A percentile compares a stretch with the other conserved stretches of the same genome.
Conservation (phyloP, 352 stramenopile species). For the Pythium volutum region DNA sequence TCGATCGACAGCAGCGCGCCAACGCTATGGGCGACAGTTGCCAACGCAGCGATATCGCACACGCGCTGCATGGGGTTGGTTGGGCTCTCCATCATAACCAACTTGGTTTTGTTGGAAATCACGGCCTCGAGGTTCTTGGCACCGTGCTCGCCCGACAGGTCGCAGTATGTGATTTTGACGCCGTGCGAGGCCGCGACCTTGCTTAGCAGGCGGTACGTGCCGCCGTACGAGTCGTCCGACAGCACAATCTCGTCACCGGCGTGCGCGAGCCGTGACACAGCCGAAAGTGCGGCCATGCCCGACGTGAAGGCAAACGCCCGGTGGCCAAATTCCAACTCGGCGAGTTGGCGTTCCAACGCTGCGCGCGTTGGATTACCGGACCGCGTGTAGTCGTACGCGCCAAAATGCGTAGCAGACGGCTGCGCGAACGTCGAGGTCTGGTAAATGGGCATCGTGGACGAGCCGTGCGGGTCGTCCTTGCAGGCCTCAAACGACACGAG, state of each 20-base stretch:
- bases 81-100: slow-evolving; percentile 97
- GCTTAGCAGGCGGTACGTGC: slow-evolving; percentile 91
- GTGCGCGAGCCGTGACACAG: slow-evolving; percentile 89
- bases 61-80: slow-evolving; percentile 97
- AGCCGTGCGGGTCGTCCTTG: slow-evolving; percentile 88
- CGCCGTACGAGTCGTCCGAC: slow-evolving; percentile 95
- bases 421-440: slow-evolving; percentile 90
- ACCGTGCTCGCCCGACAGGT: slow-evolving; percentile 68
- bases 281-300: slow-evolving; percentile 94
- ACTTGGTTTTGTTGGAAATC: slow-evolving; percentile 77
- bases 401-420: slow-evolving; percentile 85
- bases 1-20: slow-evolving; percentile 90
- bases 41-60: slow-evolving; percentile 89
- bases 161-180: slow-evolving; percentile 78
- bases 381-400: slow-evolving; percentile 93
- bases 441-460: slow-evolving; percentile 91
- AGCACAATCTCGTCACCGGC: slow-evolving; percentile 92
- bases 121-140: slow-evolving; percentile 58
- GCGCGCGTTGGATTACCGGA: slow-evolving; percentile 93
- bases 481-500: slow-evolving; percentile 79
- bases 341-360: slow-evolving; percentile 91
- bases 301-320: slow-evolving; percentile 90
- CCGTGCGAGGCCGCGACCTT: slow-evolving; percentile 86
- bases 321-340: slow-evolving; percentile 70
- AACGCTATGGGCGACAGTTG: slow-evolving; percentile 75